Evolutionary conservation across 176 grass and related monocot genomes (phyloP), one percentile per base, ranked within the genome.

Genomic region (Bolboschoenus planiculmis): DNA sequence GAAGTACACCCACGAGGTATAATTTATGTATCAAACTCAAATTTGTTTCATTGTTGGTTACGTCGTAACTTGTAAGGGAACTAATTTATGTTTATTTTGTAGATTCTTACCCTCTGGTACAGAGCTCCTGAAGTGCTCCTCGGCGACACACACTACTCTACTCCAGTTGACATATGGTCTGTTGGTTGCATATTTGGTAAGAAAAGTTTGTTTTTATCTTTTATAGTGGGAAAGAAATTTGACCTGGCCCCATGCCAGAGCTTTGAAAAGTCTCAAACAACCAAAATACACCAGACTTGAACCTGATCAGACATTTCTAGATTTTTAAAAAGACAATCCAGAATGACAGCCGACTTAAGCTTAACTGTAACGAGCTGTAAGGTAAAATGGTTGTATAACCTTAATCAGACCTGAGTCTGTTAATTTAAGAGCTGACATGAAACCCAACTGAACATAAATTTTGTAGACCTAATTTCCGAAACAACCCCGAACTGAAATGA

Each of bases 51-150:
- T 13, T 35, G 20, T 80, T 47, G 44, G 35, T 18, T 27, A 83
- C 81, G 54, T 46, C 61, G 6, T 56, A 23, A 72, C 3, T 50
- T 50, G 11, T 50, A 50, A 37, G 74, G 20, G 13, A 54, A 73
- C 6, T 15, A 3, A 14, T 7, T 60, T 59, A 56, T 60, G 58
- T 56, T 16, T 21, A 40, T 78, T 23, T 10, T 87, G 40, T 88
- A 99, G 96, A 95, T 99, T 16, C 90, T 99, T 56, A 99, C 96
- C 1, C 96, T 99, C 9, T 99, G 96, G 96, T 99, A 99, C 87
- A 90, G 92, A 86, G 96, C 96, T 34, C 96, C 96, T 1, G 96
- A 99, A 84, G 80, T 99, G 30, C 92, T 99, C 26, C 92, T 99
- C 33, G 96, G 96, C 0, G 91, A 93, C n/a, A 88, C 89, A 0